These are phyloP conservation scores for Vitis cinerea DNA, from an alignment of 164 flowering plant species.

Conservation along the genomic window DNA sequence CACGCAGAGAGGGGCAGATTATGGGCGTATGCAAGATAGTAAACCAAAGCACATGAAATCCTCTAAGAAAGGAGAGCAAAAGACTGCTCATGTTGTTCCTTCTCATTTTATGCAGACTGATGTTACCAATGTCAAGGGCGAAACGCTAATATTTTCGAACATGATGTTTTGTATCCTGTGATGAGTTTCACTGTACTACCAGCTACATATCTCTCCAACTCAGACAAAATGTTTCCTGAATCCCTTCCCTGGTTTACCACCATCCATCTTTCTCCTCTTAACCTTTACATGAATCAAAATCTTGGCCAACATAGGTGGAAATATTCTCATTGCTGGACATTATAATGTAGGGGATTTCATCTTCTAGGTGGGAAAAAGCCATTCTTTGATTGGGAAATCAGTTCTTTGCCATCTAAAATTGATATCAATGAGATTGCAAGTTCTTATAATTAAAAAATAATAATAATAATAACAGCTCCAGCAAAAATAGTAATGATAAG, in stretches of 20 bases:
- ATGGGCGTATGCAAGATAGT: constrained; percentile 32
- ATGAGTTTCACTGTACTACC: background rate
- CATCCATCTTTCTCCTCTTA: background rate
- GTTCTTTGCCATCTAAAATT: no score
- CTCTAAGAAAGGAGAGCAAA: constrained; percentile 53
- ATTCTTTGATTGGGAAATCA: no score
- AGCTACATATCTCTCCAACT: background rate
- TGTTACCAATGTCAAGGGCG: constrained; percentile 62
- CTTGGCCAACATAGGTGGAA: no score
- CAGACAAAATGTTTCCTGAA: no score
- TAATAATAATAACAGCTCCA: no score
- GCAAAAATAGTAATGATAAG: no score
- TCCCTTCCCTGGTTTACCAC: background rate
- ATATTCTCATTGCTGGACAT: no score
- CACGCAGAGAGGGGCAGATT: constrained; percentile 53
- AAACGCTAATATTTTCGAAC: constrained; percentile 63
- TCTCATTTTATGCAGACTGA: constrained; percentile 82
- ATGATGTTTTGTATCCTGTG: constrained; percentile 92
- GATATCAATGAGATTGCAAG: no score
- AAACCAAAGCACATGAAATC: constrained; percentile 40
- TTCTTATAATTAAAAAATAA: no score
- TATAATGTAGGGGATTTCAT: no score
- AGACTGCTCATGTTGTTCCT: constrained; percentile 61
- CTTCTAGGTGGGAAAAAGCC: no score
- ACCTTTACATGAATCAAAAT: no score